These are phyloP conservation scores for Saposhnikovia divaricata DNA, from an alignment of 129 eudicot genomes.

Conservation along the genomic window DNA sequence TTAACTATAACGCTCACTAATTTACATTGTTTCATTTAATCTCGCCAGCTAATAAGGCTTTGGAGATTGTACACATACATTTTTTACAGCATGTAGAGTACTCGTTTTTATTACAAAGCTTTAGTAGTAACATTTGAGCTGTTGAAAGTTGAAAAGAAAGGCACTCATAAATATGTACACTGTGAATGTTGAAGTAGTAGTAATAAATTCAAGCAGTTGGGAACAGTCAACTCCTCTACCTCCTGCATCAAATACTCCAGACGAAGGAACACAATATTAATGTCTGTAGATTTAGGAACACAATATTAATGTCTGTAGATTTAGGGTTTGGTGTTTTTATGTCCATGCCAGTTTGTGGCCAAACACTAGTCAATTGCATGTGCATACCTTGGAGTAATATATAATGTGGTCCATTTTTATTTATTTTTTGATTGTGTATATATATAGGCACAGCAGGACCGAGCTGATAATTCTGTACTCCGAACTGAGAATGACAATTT, in stretches of 20 bases:
- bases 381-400: neutral
- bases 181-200: neutral
- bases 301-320: constrained; percentile 28
- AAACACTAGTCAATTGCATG: constrained; percentile 6
- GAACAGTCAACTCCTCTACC: constrained; percentile 38
- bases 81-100: constrained; percentile 20
- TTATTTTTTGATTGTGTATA: neutral
- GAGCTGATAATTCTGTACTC: constrained; percentile 68
- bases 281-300: constrained; percentile 26
- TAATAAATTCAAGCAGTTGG: constrained; percentile 30
- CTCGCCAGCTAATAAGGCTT: neutral
- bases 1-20: neutral
- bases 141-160: neutral
- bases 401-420: constrained; percentile 8
- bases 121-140: constrained; percentile 12
- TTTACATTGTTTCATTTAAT: neutral
- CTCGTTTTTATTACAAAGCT: too few species aligned
- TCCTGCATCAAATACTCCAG: neutral
- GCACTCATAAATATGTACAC: neutral
- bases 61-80: neutral
- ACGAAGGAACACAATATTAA: constrained; percentile 23
- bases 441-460: constrained; percentile 86
- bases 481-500: constrained; percentile 73
- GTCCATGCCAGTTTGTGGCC: neutral
- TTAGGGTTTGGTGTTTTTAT: constrained; percentile 31